Evolutionary conservation across 805 yeast genomes (phyloP).

Genomic region (Priceomyces melissophilus): DNA sequence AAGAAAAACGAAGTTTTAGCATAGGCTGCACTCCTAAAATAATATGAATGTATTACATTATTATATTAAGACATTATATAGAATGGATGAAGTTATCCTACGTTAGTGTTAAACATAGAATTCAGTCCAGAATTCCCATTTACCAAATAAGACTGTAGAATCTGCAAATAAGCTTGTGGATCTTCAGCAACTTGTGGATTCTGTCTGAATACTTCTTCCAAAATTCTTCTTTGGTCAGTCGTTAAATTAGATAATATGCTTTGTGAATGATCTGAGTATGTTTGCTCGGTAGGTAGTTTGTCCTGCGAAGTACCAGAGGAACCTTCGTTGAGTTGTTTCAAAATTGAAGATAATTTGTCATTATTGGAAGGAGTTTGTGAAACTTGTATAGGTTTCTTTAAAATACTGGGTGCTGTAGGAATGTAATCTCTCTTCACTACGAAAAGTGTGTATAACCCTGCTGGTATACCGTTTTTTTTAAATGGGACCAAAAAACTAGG

Average conservation of each 20-base stretch:
- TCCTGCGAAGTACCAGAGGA: background rate
- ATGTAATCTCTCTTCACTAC: constrained; percentile 36
- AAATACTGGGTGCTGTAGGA: constrained; percentile 21
- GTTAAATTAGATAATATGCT: constrained; percentile 2
- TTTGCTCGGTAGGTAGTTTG: background rate
- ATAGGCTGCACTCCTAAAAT: too few relatives aligned
- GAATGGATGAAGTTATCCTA: too few relatives aligned
- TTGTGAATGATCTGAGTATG: background rate
- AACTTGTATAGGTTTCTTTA: constrained; percentile 5
- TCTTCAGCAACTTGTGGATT: constrained; percentile 8
- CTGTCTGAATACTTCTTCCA: constrained; percentile 5
- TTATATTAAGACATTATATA: too few relatives aligned
- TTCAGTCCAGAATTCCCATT: background rate
- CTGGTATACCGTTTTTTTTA: constrained; percentile 10
- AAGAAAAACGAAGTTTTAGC: too few relatives aligned
- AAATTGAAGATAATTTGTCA: constrained; percentile 19
- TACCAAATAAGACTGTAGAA: constrained; percentile 5
- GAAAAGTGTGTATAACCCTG: constrained; percentile 32
- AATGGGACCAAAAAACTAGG: constrained; percentile 19
- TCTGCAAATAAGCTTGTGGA: constrained; percentile 6
- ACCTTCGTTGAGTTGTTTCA: constrained; percentile 22
- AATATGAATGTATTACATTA: too few relatives aligned
- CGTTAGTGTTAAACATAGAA: too few relatives aligned
- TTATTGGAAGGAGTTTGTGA: constrained; percentile 2
- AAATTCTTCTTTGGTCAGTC: constrained; percentile 3